A percentile compares a stretch with the other conserved stretches of the same genome.
Evolutionary conservation across 805 yeast species (phyloP).

Genomic region (Candida saitoana): DNA sequence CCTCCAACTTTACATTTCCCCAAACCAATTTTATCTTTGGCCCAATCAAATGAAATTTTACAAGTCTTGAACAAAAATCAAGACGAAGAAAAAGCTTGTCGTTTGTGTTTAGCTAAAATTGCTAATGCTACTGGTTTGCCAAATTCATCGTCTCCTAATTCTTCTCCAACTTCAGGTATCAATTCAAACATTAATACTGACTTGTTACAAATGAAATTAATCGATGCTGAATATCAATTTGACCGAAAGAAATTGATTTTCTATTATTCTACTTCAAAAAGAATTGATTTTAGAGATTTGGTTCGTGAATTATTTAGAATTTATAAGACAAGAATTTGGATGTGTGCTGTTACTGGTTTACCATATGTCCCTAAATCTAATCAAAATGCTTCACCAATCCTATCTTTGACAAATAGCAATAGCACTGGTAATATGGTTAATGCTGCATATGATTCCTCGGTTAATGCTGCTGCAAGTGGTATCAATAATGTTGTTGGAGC

Average conservation of each 20-base stretch:
- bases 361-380: conserved; percentile 19
- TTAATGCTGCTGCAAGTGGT: neutral
- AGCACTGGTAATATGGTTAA: neutral
- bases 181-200: conserved; percentile 10
- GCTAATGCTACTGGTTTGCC: conserved; percentile 31
- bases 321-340: conserved; percentile 78
- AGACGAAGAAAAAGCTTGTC: conserved; percentile 68
- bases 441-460: neutral
- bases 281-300: conserved; percentile 70
- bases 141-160: conserved; percentile 3
- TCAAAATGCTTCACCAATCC: conserved; percentile 3
- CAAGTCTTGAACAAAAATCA: conserved; percentile 55
- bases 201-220: conserved; percentile 49
- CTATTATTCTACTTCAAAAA: conserved; percentile 55
- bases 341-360: conserved; percentile 61
- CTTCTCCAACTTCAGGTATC: conserved; percentile 6
- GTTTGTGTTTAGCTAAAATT: conserved; percentile 56
- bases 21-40: conserved; percentile 61
- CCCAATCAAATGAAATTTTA: conserved; percentile 56
- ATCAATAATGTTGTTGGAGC: neutral
- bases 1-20: conserved; percentile 59
- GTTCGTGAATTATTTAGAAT: conserved; percentile 71
- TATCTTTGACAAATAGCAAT: conserved; percentile 5
- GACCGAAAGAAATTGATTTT: conserved; percentile 75
- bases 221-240: conserved; percentile 78